Evolutionary conservation across 1,139 yeast species (phyloP).

Genomic region (Lodderomyces pseudojiufengensis): DNA sequence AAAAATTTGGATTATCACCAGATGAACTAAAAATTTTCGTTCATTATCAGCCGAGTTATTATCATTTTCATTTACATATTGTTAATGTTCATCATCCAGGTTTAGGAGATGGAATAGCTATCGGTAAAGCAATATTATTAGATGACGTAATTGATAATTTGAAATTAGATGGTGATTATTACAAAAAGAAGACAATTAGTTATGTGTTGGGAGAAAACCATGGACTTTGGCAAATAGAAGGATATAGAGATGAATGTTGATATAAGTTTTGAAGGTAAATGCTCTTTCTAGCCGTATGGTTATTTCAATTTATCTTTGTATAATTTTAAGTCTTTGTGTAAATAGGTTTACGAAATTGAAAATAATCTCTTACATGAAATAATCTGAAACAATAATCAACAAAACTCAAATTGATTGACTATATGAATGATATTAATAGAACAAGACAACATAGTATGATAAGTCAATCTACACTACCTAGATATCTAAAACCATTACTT

Average conservation of each 20-base stretch:
- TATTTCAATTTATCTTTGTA: too few species aligned
- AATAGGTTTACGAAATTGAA: too few species aligned
- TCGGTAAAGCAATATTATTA: conserved; percentile 78
- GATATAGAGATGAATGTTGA: conserved; percentile 16
- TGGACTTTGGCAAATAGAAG: conserved; percentile 59
- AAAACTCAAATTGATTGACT: too few species aligned
- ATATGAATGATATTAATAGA: background rate
- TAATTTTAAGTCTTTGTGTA: too few species aligned
- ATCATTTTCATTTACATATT: conserved; percentile 92
- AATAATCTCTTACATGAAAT: too few species aligned
- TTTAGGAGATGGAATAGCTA: conserved; percentile 63
- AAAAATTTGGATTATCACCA: conserved; percentile 29
- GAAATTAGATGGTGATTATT: conserved; percentile 45
- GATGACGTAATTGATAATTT: conserved; percentile 81
- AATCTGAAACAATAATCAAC: too few species aligned
- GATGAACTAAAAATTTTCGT: conserved; percentile 69
- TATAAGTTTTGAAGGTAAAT: too few species aligned
- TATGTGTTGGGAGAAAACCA: conserved; percentile 74
- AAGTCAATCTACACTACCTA: conserved; percentile 7
- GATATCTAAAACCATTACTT: conserved; percentile 1
- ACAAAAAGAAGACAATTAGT: conserved; percentile 39
- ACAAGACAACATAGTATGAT: conserved; percentile 4
- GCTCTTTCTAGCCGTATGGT: too few species aligned
- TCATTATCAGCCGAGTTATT: conserved; percentile 94
- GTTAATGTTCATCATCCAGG: conserved; percentile 75